Evolutionary conservation across 2,329 filamentous ascomycete genomes (phyloP).

Genomic region (Penicillium sp.): DNA sequence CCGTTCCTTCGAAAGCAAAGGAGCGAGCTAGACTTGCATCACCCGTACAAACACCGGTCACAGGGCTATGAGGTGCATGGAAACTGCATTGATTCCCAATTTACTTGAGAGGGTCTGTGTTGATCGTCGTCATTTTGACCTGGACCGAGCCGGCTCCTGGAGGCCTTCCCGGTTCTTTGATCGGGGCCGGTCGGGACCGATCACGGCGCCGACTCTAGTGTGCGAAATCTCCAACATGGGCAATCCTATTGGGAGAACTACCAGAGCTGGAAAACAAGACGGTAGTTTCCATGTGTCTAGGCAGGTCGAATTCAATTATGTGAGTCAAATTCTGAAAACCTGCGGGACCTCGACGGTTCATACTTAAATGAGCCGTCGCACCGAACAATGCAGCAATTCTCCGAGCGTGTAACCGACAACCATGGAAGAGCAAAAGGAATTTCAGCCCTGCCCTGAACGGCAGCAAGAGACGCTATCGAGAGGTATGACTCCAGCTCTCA

Average conservation of each 20-base stretch:
- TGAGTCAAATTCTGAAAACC: slow-evolving; percentile 26
- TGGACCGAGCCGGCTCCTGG: not conserved
- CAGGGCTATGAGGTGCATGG: not conserved
- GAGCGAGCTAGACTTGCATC: not conserved
- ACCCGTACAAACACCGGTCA: not conserved
- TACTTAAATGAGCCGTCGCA: slow-evolving; percentile 10
- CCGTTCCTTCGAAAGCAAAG: not conserved
- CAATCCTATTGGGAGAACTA: slow-evolving; percentile 8
- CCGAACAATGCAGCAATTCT: slow-evolving; percentile 4
- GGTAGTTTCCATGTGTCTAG: slow-evolving; percentile 11
- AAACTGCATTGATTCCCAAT: slow-evolving; percentile 6
- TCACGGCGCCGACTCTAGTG: slow-evolving; percentile 17
- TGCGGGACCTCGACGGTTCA: not conserved
- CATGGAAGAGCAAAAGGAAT: slow-evolving; percentile 8
- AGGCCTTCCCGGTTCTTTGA: slow-evolving; percentile 6
- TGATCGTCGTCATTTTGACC: not conserved
- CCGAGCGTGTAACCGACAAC: not conserved
- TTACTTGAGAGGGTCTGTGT: not conserved
- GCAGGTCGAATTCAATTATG: slow-evolving; percentile 20
- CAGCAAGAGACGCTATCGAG: not conserved
- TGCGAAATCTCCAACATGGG: not conserved
- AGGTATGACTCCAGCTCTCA: not conserved
- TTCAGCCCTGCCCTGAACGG: not conserved
- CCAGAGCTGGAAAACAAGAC: not conserved
- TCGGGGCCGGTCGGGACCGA: slow-evolving; percentile 27